Evolutionary conservation across 768 basidiomycete genomes (phyloP), one percentile per base, ranked within the genome.

Genomic region (Pilatotrama ljubarskyi): DNA sequence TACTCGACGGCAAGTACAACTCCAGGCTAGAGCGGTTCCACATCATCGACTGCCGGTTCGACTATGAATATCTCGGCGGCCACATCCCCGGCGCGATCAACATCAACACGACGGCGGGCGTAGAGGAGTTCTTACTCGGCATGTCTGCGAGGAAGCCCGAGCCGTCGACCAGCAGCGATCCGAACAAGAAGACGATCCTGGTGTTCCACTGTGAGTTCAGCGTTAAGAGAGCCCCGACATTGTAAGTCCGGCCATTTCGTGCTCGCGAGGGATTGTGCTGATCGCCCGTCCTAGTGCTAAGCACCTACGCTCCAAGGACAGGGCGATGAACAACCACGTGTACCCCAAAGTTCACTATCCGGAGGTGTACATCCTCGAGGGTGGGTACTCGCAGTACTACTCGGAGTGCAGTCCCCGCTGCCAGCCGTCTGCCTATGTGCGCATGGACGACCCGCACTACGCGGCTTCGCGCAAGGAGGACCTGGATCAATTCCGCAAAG

Each of bases 181-280:
- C 73, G 0, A 76, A 77, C 14, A 83, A 81, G 73, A 95, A 95
- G 77, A 94, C 90, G 1, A 77, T 98, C 32, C 75, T 98, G 41
- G 82, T 99, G 46, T 98, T 99, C 80, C 97, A 99, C 70, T 99
- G 97, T 78, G 97, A 99, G 75, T 98, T 98, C 70, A 95, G 92
- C 64, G 88, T 84, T 17, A 97, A 97, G 75, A 82, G 97, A 42
- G 97, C 95, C 0, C 97, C 97, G 1, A 96, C 96, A 9, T 93
- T 96, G 95, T 95, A 72, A 76, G 86, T 81, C 10, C 38, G 26
- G 18, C 7, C 37, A 9, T 20, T 38, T 29, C n/a, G 42, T 22
- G 43, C 44, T 11, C 6, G 36, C 32, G 11, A 36, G 42, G 36
- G 11, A 11, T 20, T n/a, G 35, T 42, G 25, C 46, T 48, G 57